These are phyloP conservation scores for Xylariaceae sp. DNA, from an alignment of 2,329 filamentous ascomycete species.

Conservation along the genomic window DNA sequence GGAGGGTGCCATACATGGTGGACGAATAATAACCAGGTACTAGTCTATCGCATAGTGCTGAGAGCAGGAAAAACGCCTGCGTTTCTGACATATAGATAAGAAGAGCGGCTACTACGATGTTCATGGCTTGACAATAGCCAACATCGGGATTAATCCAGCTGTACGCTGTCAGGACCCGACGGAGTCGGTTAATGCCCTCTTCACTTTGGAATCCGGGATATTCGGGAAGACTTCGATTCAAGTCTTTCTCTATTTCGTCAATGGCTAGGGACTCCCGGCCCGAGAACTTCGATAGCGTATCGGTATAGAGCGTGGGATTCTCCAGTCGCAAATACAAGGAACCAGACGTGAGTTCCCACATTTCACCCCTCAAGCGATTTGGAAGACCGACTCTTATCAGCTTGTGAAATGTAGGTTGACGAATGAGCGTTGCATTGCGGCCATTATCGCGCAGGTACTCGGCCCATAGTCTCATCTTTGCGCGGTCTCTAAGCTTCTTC, in stretches of 20 bases:
- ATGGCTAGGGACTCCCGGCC: slow-evolving; percentile 90
- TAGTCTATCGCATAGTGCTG: slow-evolving; percentile 83
- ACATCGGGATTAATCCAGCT: slow-evolving; percentile 96
- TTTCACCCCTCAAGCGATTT: slow-evolving; percentile 86
- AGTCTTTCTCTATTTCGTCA: slow-evolving; percentile 97
- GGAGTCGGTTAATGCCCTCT: slow-evolving; percentile 84
- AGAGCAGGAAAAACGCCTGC: slow-evolving; percentile 92
- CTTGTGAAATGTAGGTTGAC: slow-evolving; percentile 96
- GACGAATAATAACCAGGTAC: slow-evolving; percentile 96
- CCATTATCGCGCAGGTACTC: slow-evolving; percentile 96
- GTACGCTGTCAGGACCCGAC: slow-evolving; percentile 90
- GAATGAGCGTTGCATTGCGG: slow-evolving; percentile 82
- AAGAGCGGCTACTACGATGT: slow-evolving; percentile 96
- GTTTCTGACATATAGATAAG: slow-evolving; percentile 97
- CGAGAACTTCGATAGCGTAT: slow-evolving; percentile 77
- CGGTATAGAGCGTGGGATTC: slow-evolving; percentile 73
- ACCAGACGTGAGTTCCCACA: slow-evolving; percentile 92
- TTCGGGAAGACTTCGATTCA: slow-evolving; percentile 93
- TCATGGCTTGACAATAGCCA: slow-evolving; percentile 99
- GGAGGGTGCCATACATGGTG: slow-evolving; percentile 96
- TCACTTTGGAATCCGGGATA: slow-evolving; percentile 97
- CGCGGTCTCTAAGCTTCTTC: slow-evolving; percentile 86
- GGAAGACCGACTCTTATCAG: slow-evolving; percentile 92
- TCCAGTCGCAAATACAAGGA: slow-evolving; percentile 84
- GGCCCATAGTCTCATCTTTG: slow-evolving; percentile 96